Evolutionary conservation across 495 filamentous ascomycete species (phyloP), one percentile per base, ranked within the genome.

Genomic region (Talaromyces trachyspermus): DNA sequence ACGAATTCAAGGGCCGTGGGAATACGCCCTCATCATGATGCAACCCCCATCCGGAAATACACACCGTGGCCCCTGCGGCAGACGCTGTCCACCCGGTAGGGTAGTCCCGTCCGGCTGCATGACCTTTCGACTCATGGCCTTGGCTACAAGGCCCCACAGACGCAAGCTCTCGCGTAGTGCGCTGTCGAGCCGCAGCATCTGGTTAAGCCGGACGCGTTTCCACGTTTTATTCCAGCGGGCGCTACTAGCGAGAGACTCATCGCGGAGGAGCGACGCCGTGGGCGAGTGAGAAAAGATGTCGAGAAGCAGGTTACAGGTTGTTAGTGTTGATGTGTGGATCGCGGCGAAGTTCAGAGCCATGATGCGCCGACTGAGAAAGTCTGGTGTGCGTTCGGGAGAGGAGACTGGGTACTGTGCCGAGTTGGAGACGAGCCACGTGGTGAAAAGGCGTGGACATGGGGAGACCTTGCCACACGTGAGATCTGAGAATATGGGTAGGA

Each of bases 281-380:
- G 66, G 55, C 2, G 23, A 18, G 19, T 50, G 61, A 2, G 63
- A 53, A 27, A 71, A 44, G 0, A 72, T 45, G 26, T 72, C 69
- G 23, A 70, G 58, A 3, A 70, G 19, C 7, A 66, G 53, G 36
- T 66, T 56, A 10, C 64, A 66, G 7, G 67, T 66, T 1, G 66
- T 62, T 18, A 71, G 63, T 15, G 68, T 64, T 19, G 68, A 63
- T 0, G 75, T 76, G 52, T 75, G 72, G 22, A 75, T 72, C 0
- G 74, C 60, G 3, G 65, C 69, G 30, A 76, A 71, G 39, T 66
- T 69, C 17, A 76, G 43, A 1, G 66, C 63, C 19, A 72, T 53
- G 2, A 71, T 46, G 15, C 65, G 56, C 10, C 54, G 50, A 7
- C 60, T 30, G 27, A 30, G 27, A 30, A 6, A 30, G 12, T 30